These are phyloP conservation scores for Brassica carinata DNA, from an alignment of 345 rosid species.

Conservation along the genomic window DNA sequence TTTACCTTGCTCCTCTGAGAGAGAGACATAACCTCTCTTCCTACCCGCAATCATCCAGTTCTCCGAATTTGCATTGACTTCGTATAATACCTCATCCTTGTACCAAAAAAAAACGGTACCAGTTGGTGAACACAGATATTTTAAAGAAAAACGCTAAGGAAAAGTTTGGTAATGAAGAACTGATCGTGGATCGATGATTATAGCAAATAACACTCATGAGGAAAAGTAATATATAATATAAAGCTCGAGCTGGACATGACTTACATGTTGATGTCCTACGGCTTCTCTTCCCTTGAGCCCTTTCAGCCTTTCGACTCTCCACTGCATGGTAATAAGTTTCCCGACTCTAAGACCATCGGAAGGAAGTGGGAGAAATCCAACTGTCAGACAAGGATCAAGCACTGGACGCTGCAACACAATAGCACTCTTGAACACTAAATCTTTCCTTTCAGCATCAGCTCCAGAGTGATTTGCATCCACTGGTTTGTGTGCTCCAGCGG, in stretches of 20 bases:
- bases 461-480: constrained; percentile 45
- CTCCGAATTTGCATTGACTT: constrained; percentile 72
- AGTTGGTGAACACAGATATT: constrained; percentile 2
- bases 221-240: background rate
- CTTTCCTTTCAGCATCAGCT: constrained; percentile 48
- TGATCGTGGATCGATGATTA: background rate
- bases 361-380: constrained; percentile 90
- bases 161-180: background rate
- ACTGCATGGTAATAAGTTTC: constrained; percentile 76
- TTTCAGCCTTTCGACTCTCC: constrained; percentile 94
- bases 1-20: constrained; percentile 72
- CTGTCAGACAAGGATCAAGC: constrained; percentile 89
- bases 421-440: constrained; percentile 78
- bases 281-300: constrained; percentile 34
- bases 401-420: constrained; percentile 82
- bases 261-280: constrained; percentile 46
- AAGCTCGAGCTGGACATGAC: constrained; percentile 35
- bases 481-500: constrained; percentile 85
- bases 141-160: background rate
- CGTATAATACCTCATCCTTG: constrained; percentile 84
- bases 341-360: constrained; percentile 86
- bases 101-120: constrained; percentile 14
- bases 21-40: constrained; percentile 82
- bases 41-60: constrained; percentile 99
- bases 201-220: background rate